These are phyloP conservation scores for Fraxinus pennsylvanica DNA, from an alignment of 257 asterid genomes.

Conservation along the genomic window DNA sequence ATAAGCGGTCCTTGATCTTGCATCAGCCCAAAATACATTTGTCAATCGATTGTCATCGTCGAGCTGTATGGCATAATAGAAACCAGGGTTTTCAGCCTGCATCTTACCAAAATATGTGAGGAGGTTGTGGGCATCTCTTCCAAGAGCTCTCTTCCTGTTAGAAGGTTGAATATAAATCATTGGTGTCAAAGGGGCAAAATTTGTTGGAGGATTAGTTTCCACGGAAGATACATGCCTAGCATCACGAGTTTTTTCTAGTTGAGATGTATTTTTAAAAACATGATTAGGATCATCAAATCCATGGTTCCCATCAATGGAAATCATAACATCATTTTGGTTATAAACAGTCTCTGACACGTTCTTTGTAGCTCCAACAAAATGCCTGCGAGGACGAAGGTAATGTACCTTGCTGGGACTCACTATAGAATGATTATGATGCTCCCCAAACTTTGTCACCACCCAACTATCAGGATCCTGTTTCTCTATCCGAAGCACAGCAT, in stretches of 20 bases:
- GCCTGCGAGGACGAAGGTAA: slow-evolving; percentile 59
- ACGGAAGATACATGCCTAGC: slow-evolving; percentile 37
- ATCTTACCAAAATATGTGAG: slow-evolving; percentile 70
- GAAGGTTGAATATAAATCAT: slow-evolving; percentile 50
- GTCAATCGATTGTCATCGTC: slow-evolving; percentile 71
- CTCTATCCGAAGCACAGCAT: slow-evolving; percentile 64
- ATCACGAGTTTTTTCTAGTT: slow-evolving; percentile 27
- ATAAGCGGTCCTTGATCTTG: slow-evolving; percentile 72
- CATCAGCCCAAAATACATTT: slow-evolving; percentile 86
- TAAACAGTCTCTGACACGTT: slow-evolving; percentile 41
- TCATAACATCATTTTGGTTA: slow-evolving; percentile 46
- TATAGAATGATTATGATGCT: slow-evolving; percentile 72
- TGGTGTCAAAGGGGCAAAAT: slow-evolving; percentile 50
- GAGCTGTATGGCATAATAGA: slow-evolving; percentile 76
- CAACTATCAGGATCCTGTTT: slow-evolving; percentile 49
- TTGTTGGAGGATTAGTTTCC: slow-evolving; percentile 44
- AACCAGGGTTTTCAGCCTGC: slow-evolving; percentile 82
- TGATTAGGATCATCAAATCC: slow-evolving; percentile 44
- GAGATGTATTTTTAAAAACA: slow-evolving; percentile 31
- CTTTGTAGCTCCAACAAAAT: slow-evolving; percentile 63
- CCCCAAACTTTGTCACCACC: slow-evolving; percentile 74
- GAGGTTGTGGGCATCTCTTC: slow-evolving; percentile 76
- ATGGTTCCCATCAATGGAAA: slow-evolving; percentile 50
- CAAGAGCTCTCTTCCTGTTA: slow-evolving; percentile 61
- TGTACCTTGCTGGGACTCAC: slow-evolving; percentile 61